These are phyloP conservation scores for Rhodamnia argentea DNA, from an alignment of 345 rosid genomes.

Conservation along the genomic window DNA sequence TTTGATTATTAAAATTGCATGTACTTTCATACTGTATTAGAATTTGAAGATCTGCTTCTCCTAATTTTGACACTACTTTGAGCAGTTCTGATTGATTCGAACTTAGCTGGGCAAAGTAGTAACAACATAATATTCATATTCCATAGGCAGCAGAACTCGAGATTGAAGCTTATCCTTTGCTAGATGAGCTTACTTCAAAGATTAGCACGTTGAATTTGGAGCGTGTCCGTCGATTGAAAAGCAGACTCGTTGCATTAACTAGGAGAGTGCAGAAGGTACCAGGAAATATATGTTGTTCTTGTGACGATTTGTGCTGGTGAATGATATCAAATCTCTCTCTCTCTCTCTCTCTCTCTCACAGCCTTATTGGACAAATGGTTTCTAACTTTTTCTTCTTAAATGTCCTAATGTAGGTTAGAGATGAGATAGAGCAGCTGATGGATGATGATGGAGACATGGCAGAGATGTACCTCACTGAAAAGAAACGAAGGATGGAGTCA, in stretches of 20 bases:
- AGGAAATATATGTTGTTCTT: not conserved
- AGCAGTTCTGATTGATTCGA: not conserved
- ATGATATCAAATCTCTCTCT: not conserved
- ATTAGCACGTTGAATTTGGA: conserved; percentile 96
- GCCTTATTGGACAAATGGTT: not conserved
- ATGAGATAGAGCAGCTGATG: conserved; percentile 99
- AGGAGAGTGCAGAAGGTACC: conserved; percentile 93
- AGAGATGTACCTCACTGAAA: conserved; percentile 97
- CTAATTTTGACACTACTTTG: not conserved
- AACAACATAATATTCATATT: not conserved
- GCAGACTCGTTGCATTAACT: conserved; percentile 91
- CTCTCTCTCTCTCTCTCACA: not conserved
- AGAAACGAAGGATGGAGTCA: conserved; percentile 81
- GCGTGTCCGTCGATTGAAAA: conserved; percentile 87
- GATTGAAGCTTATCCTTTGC: conserved; percentile 95
- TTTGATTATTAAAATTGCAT: not conserved
- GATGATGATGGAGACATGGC: conserved; percentile 99
- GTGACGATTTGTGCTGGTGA: not conserved
- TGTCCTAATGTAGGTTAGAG: conserved; percentile 52
- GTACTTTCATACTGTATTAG: not conserved
- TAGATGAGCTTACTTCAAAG: conserved; percentile 94
- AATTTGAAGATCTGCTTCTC: not conserved
- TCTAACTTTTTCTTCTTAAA: not conserved
- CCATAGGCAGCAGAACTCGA: conserved; percentile 93
- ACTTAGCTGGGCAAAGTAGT: not conserved